Conservation (phyloP, 495 filamentous ascomycete species). For the Penicillium coprophilum region DNA sequence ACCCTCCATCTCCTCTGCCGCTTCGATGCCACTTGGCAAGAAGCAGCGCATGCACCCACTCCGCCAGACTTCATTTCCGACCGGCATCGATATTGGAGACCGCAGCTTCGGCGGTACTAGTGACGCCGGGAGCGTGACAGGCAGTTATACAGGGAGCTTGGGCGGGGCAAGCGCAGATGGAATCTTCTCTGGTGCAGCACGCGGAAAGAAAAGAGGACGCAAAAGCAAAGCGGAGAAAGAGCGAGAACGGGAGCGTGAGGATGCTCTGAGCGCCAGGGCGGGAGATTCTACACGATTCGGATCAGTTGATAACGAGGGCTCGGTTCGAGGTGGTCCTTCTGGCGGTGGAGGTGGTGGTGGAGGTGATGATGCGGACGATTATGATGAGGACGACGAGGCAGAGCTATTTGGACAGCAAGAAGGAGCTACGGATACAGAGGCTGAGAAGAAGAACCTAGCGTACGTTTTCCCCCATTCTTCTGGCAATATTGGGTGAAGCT, state of each 20-base stretch:
- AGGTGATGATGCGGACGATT: constrained; percentile 61
- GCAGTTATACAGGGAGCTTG: constrained; percentile 53
- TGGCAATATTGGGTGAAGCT: constrained; percentile 11
- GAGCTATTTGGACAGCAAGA: constrained; percentile 61
- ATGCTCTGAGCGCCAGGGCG: constrained; percentile 52
- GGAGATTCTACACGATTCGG: constrained; percentile 46
- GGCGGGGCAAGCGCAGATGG: constrained; percentile 56
- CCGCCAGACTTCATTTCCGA: constrained; percentile 86
- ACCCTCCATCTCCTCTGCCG: constrained; percentile 40
- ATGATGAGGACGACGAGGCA: constrained; percentile 64
- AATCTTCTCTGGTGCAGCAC: constrained; percentile 37
- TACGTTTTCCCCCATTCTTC: constrained; percentile 32
- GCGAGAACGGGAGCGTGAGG: constrained; percentile 45
- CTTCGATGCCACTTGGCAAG: constrained; percentile 35
- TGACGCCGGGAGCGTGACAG: constrained; percentile 66
- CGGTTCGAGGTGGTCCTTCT: constrained; percentile 39
- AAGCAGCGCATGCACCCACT: constrained; percentile 65
- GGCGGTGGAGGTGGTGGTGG: constrained; percentile 44
- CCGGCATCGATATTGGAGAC: constrained; percentile 44
- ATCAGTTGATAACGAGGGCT: constrained; percentile 42
- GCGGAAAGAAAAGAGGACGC: constrained; percentile 62
- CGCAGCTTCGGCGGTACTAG: constrained; percentile 69
- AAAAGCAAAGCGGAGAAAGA: constrained; percentile 61
- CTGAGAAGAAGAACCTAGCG: constrained; percentile 68
- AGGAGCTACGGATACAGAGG: constrained; percentile 62